Conservation (phyloP, 306 rosid genomes). For the Trifolium repens region DNA sequence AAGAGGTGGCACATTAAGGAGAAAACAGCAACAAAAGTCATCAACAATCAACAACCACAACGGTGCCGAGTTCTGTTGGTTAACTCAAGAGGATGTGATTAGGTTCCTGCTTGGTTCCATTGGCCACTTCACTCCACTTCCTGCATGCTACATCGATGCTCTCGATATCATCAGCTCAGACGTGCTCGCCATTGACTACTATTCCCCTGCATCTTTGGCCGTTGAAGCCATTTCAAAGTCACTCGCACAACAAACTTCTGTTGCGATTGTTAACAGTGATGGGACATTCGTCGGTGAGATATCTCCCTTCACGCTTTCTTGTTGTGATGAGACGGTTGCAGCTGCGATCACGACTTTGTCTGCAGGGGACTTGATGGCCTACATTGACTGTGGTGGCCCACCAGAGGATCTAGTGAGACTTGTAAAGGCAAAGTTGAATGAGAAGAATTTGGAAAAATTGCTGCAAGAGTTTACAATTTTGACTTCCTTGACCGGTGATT, state of each 20-base stretch:
- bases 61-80: conserved; percentile 81
- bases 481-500: conserved; percentile 31
- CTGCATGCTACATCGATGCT: conserved; percentile 64
- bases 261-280: conserved; percentile 74
- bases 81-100: conserved; percentile 86
- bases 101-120: conserved; percentile 82
- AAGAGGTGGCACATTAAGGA: conserved; percentile 56
- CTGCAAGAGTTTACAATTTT: conserved; percentile 60
- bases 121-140: conserved; percentile 78
- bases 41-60: conserved; percentile 51
- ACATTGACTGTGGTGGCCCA: conserved; percentile 89
- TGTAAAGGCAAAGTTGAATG: conserved; percentile 71
- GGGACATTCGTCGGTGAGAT: conserved; percentile 84
- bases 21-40: conserved; percentile 67
- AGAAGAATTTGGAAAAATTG: conserved; percentile 65
- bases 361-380: conserved; percentile 89
- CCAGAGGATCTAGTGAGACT: conserved; percentile 73
- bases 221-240: conserved; percentile 63
- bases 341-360: conserved; percentile 83
- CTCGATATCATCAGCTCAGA: conserved; percentile 70
- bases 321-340: conserved; percentile 70
- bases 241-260: conserved; percentile 72
- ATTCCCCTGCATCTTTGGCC: conserved; percentile 78
- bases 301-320: conserved; percentile 78
- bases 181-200: conserved; percentile 67